Evolutionary conservation across 106 monocot genomes (phyloP), one percentile per base, ranked within the genome.

Genomic region (Gastrodia elata): DNA sequence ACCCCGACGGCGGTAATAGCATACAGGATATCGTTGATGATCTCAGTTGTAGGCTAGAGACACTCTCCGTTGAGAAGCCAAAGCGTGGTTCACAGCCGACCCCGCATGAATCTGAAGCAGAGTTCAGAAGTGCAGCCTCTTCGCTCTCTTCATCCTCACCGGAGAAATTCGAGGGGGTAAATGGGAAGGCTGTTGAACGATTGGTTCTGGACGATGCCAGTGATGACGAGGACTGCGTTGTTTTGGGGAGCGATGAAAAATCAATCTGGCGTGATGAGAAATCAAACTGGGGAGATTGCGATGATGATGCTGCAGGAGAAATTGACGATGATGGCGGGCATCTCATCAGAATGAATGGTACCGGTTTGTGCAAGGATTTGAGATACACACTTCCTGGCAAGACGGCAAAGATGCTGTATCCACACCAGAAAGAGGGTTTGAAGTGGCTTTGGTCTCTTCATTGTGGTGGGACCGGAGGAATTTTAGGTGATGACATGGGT

Each of bases 401-500:
- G 33, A 79, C 87, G 44, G 83, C 79, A 0, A 81, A 75, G 67
- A 93, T 88, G 74, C 75, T 98, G 39, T 98, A 84, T 74, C 91
- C 88, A 2, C 98, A 98, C 70, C 98, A 98, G 68, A 79, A 74
- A 15, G 98, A 91, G 6, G 98, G 98, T 44, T 77, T 98, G 76
- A 81, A 69, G 52, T 98, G 98, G 98, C 71, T 98, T 39, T 98
- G 98, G 98, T 75, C 83, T 10, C 83, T 98, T 26, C 93, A 98
- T 68, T 98, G 93, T 64, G 68, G 73, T 20, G 78, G 71, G 5
- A 87, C 88, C 0, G 98, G 98, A 70, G 98, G 98, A 26, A 93
- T 98, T 77, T 75, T 98, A 26, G 98, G 98, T 6, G 98, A 98
- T 83, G 98, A 98, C 70, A 98, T 98, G 98, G 98, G 98, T 0